Evolutionary conservation across 208 protist species (phyloP).

Genomic region (Chromosphaera perkinsii): DNA sequence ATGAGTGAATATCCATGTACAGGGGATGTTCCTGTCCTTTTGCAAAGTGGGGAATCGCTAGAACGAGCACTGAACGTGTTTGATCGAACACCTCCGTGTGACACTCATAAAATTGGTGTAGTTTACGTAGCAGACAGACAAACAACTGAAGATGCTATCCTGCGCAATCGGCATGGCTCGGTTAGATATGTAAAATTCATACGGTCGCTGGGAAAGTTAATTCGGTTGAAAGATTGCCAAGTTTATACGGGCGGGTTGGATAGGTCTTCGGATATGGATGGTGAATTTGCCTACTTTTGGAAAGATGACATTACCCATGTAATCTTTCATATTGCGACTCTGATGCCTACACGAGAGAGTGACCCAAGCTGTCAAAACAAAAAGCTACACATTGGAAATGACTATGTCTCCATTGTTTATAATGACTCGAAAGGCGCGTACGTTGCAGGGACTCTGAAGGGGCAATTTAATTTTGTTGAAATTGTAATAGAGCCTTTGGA

Average conservation of each 20-base stretch:
- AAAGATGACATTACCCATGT: constrained; percentile 29
- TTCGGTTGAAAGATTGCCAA: background rate
- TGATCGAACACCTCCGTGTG: constrained; percentile 1
- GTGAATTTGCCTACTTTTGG: constrained; percentile 18
- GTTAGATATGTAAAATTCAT: constrained; percentile 24
- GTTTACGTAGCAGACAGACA: constrained; percentile 27
- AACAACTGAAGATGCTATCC: constrained; percentile 22
- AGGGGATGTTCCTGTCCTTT: background rate
- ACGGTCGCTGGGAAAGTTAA: constrained; percentile 1
- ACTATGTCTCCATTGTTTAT: constrained; percentile 37
- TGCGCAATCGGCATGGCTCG: constrained; percentile 21
- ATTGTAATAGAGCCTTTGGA: constrained; percentile 28
- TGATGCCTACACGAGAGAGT: constrained; percentile 23
- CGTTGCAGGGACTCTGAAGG: constrained; percentile 19
- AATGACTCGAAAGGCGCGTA: constrained; percentile 11
- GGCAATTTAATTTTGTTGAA: constrained; percentile 40
- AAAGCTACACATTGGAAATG: constrained; percentile 44
- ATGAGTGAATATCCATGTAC: background rate
- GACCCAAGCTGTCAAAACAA: constrained; percentile 15
- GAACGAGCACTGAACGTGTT: constrained; percentile 23
- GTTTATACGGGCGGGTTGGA: constrained; percentile 36
- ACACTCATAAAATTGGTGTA: constrained; percentile 33
- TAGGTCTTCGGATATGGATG: constrained; percentile 13
- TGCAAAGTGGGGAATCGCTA: constrained; percentile 1
- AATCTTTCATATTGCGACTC: constrained; percentile 33